A percentile compares a stretch with the other conserved stretches of the same genome.
Conservation (phyloP, 1,284 basidiomycete genomes). For the Pyrrhoderma noxium region DNA sequence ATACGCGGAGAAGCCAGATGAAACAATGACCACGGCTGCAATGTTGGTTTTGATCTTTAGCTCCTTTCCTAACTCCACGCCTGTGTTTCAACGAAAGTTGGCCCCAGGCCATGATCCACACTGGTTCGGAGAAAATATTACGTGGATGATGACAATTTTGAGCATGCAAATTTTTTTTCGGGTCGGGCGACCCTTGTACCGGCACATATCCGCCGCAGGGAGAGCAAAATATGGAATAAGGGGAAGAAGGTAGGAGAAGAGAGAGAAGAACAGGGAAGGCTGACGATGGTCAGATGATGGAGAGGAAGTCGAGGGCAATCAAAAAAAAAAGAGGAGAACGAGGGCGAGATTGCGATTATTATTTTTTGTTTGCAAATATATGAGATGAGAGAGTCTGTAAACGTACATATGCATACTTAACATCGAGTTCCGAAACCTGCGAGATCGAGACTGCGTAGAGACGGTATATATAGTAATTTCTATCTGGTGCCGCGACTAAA, state of each 20-base stretch:
- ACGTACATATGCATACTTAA: not conserved
- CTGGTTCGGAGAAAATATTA: conserved; percentile 7
- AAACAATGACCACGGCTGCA: no score
- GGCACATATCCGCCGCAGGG: not conserved
- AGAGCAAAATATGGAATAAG: not conserved
- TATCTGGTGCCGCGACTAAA: conserved; percentile 1
- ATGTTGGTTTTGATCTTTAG: no score
- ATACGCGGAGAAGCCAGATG: no score
- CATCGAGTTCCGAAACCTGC: not conserved
- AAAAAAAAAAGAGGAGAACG: not conserved
- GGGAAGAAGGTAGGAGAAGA: not conserved
- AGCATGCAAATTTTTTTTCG: conserved; percentile 1
- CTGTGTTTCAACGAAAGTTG: no score
- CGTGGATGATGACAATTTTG: conserved; percentile 1
- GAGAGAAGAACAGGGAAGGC: not conserved
- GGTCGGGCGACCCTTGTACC: conserved; percentile 6
- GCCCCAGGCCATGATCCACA: not conserved
- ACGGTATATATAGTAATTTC: not conserved
- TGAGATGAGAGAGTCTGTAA: not conserved
- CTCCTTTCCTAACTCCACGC: no score
- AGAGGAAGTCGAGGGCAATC: not conserved
- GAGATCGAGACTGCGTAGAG: no score
- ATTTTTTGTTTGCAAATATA: no score
- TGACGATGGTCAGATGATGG: conserved; percentile 4
- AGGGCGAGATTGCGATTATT: not conserved